A percentile compares a stretch with the other conserved stretches of the same genome.
These are phyloP conservation scores for Suillus alpinus DNA, from an alignment of 768 basidiomycete species.

Conservation along the genomic window DNA sequence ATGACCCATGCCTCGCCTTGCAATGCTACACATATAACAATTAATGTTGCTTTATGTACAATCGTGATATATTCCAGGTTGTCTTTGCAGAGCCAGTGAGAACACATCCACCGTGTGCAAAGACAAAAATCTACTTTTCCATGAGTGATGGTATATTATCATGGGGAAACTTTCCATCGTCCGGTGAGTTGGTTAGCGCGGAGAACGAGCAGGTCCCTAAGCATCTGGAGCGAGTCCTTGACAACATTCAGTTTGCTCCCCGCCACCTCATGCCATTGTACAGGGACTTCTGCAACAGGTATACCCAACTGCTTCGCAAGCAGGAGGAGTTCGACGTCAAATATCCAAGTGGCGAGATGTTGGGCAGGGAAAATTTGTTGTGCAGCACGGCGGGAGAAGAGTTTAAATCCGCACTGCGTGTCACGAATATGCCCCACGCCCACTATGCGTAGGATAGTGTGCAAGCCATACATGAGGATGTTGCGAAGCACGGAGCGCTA, in stretches of 20 bases:
- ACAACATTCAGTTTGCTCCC: constrained; percentile 91
- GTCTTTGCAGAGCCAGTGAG: background rate
- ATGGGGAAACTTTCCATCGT: constrained; percentile 55
- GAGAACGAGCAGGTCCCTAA: constrained; percentile 80
- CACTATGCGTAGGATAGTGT: constrained; percentile 83
- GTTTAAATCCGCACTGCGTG: constrained; percentile 97
- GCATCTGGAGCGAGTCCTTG: constrained; percentile 85
- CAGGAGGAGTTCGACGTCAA: constrained; percentile 90
- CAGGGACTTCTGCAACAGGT: constrained; percentile 81
- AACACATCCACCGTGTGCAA: background rate
- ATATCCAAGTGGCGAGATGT: constrained; percentile 92
- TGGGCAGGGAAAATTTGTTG: constrained; percentile 81
- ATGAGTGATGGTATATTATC: constrained; percentile 14
- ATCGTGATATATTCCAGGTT: background rate
- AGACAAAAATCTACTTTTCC: background rate
- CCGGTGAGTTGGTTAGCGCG: constrained; percentile 79
- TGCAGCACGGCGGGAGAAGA: constrained; percentile 83
- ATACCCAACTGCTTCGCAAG: constrained; percentile 77
- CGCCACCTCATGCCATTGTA: constrained; percentile 91
- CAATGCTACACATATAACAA: background rate
- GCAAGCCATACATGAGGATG: constrained; percentile 90
- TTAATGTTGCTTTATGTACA: background rate
- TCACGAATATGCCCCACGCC: constrained; percentile 90
- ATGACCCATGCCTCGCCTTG: background rate
- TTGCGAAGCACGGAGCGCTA: constrained; percentile 89